These are phyloP conservation scores for Whalleya microplaca DNA, from an alignment of 2,329 filamentous ascomycete species.

Conservation along the genomic window DNA sequence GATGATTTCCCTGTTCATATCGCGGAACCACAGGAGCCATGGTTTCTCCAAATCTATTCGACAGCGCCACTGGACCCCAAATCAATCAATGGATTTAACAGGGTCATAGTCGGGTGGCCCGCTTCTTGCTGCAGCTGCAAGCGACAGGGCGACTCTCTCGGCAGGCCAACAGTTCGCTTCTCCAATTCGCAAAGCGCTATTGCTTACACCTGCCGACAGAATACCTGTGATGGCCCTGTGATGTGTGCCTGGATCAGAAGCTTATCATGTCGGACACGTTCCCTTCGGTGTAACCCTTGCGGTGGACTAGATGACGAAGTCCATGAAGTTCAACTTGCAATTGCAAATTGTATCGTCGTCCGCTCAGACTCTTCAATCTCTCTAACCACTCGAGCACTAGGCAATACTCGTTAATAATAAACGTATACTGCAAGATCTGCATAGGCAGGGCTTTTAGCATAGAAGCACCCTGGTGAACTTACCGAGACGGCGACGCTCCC, in stretches of 20 bases:
- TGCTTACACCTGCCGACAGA: background rate
- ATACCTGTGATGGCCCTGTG: background rate
- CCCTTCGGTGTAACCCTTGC: constrained; percentile 18
- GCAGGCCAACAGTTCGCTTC: constrained; percentile 1
- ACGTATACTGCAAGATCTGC: constrained; percentile 14
- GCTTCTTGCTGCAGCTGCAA: constrained; percentile 2
- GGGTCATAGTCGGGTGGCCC: constrained; percentile 10
- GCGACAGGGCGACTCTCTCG: constrained; percentile 7
- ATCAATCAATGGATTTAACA: constrained; percentile 12
- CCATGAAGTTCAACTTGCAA: background rate
- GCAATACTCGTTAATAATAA: background rate
- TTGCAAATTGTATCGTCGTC: too few species aligned
- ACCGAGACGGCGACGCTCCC: constrained; percentile 31
- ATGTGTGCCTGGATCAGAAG: constrained; percentile 4
- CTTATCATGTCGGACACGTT: constrained; percentile 13
- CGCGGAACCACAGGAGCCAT: constrained; percentile 9
- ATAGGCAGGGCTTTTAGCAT: constrained; percentile 26
- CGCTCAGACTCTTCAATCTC: constrained; percentile 3
- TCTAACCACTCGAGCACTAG: constrained; percentile 3
- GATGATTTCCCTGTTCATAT: constrained; percentile 18
- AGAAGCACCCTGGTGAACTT: constrained; percentile 21
- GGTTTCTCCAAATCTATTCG: constrained; percentile 15
- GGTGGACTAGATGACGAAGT: background rate
- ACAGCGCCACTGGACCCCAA: constrained; percentile 6
- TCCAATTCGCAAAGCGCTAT: constrained; percentile 11